A percentile compares a stretch with the other conserved stretches of the same genome.
Conservation (phyloP, 2,329 filamentous ascomycete species). For the Leptographium procerum region DNA sequence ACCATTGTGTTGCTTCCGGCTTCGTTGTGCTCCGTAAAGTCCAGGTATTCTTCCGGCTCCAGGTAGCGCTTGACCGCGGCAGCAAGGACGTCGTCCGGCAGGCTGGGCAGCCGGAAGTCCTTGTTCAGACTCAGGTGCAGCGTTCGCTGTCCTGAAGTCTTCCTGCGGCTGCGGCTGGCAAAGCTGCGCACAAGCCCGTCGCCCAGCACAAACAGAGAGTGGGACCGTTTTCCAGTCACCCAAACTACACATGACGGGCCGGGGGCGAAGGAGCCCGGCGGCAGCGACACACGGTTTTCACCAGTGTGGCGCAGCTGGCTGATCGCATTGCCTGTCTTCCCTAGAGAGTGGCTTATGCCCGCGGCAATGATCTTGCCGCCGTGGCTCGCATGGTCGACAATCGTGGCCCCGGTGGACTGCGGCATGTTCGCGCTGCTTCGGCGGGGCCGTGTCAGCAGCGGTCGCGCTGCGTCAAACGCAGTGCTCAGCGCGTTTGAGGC, state of each 20-base stretch:
- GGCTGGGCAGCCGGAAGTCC: slow-evolving; percentile 54
- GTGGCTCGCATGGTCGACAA: slow-evolving; percentile 54
- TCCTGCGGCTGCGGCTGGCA: slow-evolving; percentile 43
- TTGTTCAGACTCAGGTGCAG: slow-evolving; percentile 47
- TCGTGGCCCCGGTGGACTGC: slow-evolving; percentile 29
- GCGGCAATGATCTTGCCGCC: slow-evolving; percentile 62
- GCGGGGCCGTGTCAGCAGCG: slow-evolving; percentile 43
- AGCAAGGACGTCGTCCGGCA: slow-evolving; percentile 49
- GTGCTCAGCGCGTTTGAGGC: slow-evolving; percentile 61
- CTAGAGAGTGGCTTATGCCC: slow-evolving; percentile 62
- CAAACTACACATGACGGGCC: slow-evolving; percentile 52
- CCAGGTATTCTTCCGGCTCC: slow-evolving; percentile 44
- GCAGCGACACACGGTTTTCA: slow-evolving; percentile 63
- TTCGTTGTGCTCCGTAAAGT: slow-evolving; percentile 42
- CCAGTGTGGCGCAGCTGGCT: slow-evolving; percentile 62
- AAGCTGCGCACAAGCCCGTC: slow-evolving; percentile 57
- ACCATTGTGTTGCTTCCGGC: slow-evolving; percentile 44
- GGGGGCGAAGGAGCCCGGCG: slow-evolving; percentile 40
- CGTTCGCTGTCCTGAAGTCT: slow-evolving; percentile 40
- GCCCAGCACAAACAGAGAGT: slow-evolving; percentile 53
- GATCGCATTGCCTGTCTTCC: slow-evolving; percentile 58
- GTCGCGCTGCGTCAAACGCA: slow-evolving; percentile 56
- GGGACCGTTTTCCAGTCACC: slow-evolving; percentile 50
- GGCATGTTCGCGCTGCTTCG: slow-evolving; percentile 34
- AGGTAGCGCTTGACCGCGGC: slow-evolving; percentile 44